These are phyloP conservation scores for Xylariaceae sp. DNA, from an alignment of 2,329 filamentous ascomycete genomes.

Conservation along the genomic window DNA sequence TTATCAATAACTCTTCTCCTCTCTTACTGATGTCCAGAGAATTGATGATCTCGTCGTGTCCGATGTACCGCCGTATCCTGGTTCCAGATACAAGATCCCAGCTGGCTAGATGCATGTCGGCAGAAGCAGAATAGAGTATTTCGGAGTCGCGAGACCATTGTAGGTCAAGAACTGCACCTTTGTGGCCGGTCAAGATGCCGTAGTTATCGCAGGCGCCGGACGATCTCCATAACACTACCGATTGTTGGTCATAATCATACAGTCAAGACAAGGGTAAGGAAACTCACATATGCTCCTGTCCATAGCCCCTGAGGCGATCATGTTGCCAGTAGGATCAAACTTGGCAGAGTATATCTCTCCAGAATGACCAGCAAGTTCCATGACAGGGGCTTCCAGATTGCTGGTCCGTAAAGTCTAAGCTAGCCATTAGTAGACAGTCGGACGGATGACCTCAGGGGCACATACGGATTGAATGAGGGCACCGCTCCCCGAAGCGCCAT, in stretches of 20 bases:
- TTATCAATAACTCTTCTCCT: conserved; percentile 86
- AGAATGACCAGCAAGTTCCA: conserved; percentile 81
- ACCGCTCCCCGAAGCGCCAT: conserved; percentile 40
- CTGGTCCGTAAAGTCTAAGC: conserved; percentile 72
- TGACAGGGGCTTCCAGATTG: conserved; percentile 81
- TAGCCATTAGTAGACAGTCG: conserved; percentile 1
- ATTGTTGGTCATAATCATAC: not conserved
- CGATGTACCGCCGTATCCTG: conserved; percentile 84
- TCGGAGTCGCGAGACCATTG: conserved; percentile 96
- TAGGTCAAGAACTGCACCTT: conserved; percentile 83
- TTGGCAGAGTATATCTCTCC: conserved; percentile 88
- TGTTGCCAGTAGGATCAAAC: conserved; percentile 83
- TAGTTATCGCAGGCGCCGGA: conserved; percentile 95
- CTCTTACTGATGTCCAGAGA: conserved; percentile 81
- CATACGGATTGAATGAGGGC: conserved; percentile 51
- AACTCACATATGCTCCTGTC: conserved; percentile 79
- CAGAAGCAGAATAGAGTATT: conserved; percentile 86
- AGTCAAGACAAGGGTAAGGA: not conserved
- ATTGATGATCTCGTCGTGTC: conserved; percentile 96
- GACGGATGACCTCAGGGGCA: conserved; percentile 2
- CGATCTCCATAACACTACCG: conserved; percentile 83
- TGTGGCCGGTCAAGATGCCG: conserved; percentile 81
- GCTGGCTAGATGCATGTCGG: conserved; percentile 87
- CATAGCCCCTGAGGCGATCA: conserved; percentile 94
- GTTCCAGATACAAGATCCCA: conserved; percentile 94